Percentiles rank a stretch among this genome's conserved stretches.
phyloP scores from a whole-genome alignment of 352 stramenopile genomes.

The Blastocystis sp. region DNA sequence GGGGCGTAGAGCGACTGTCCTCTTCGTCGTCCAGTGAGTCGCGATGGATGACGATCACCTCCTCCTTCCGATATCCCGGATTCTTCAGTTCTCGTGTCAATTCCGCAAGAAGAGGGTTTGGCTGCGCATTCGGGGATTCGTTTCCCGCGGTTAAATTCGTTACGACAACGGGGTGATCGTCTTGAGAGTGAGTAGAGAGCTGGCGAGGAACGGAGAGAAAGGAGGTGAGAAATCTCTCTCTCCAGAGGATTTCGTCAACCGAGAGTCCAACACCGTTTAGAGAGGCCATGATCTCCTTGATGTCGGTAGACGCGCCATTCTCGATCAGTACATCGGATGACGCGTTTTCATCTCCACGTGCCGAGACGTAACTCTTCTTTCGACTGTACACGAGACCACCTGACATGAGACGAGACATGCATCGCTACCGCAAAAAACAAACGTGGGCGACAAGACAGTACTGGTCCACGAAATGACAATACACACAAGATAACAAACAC shows the following conservation, averaged over 20 bases:
- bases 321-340: not conserved
- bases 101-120: not conserved
- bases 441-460: constrained; percentile 6
- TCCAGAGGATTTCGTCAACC: constrained; percentile 41
- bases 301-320: not conserved
- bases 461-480: constrained; percentile 33
- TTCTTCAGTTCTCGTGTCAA: not conserved
- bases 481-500: constrained; percentile 39
- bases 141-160: not conserved
- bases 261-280: constrained; percentile 1
- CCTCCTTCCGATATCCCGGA: no score
- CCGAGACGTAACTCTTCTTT: not conserved
- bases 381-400: not conserved
- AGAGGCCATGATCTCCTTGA: not conserved
- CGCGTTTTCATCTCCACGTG: not conserved
- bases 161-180: not conserved
- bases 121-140: not conserved
- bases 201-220: not conserved
- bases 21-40: not conserved
- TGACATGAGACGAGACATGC: not conserved
- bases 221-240: not conserved
- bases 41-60: constrained; percentile 7
- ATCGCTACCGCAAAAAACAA: constrained; percentile 27
- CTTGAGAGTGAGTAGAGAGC: not conserved
- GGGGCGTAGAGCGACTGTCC: not conserved